Percentiles rank a stretch among this genome's conserved stretches.
These are phyloP conservation scores for Venturia carpophila DNA, from an alignment of 2,329 filamentous ascomycete genomes.

Conservation along the genomic window DNA sequence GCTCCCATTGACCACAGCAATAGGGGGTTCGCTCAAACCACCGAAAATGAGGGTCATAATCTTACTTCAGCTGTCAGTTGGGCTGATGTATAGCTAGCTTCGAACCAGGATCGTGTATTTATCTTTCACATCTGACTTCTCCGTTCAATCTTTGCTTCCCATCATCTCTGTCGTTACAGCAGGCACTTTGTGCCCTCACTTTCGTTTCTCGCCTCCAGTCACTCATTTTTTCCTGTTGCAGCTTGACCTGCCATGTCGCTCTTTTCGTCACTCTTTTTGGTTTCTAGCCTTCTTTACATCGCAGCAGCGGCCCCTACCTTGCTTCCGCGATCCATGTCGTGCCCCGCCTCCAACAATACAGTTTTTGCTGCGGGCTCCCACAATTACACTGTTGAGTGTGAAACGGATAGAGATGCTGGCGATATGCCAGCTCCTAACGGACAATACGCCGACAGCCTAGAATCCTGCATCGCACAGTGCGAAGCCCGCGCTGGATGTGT, in stretches of 20 bases:
- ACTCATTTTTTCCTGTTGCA: neutral
- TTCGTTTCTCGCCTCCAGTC: neutral
- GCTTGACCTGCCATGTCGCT: slow-evolving; percentile 6
- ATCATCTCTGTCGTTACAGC: neutral
- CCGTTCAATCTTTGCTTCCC: neutral
- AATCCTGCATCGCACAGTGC: slow-evolving; percentile 12
- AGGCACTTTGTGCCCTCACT: neutral
- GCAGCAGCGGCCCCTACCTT: slow-evolving; percentile 3
- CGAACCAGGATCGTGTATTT: neutral
- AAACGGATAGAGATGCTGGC: slow-evolving; percentile 1
- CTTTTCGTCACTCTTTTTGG: slow-evolving; percentile 1
- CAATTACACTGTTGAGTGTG: slow-evolving; percentile 14
- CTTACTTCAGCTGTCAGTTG: neutral
- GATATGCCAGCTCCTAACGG: slow-evolving; percentile 18
- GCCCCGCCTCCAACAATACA: slow-evolving; percentile 6
- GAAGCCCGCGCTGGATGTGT: slow-evolving; percentile 1
- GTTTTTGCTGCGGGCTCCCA: neutral
- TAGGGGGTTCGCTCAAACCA: neutral
- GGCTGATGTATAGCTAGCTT: neutral
- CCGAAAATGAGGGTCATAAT: neutral
- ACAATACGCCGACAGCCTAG: neutral
- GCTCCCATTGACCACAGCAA: neutral
- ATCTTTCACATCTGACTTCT: too few relatives aligned
- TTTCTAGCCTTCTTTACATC: slow-evolving; percentile 3
- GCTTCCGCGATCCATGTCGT: slow-evolving; percentile 1